Evolutionary conservation across 2,329 filamentous ascomycete species (phyloP).

Genomic region (Aspergillus versicolor): DNA sequence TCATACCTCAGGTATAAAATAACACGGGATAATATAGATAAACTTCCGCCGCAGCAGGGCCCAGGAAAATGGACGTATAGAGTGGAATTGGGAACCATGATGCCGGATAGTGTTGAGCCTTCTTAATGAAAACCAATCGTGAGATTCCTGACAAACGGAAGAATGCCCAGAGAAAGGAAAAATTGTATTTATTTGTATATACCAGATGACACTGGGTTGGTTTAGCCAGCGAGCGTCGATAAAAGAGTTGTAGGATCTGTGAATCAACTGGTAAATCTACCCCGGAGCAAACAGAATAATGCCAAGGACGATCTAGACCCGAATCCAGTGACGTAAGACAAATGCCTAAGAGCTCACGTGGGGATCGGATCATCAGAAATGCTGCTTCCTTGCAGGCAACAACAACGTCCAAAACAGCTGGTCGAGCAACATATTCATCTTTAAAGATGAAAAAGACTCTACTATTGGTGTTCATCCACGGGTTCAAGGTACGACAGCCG

Average conservation of each 20-base stretch:
- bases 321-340: not conserved
- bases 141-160: not conserved
- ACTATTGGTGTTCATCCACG: constrained; percentile 49
- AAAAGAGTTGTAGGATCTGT: not conserved
- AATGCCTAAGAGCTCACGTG: not conserved
- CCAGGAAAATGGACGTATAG: not conserved
- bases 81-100: not conserved
- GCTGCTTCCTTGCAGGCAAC: not conserved
- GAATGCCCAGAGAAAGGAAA: not conserved
- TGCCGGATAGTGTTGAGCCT: not conserved
- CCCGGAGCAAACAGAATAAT: not conserved
- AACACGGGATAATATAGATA: not conserved
- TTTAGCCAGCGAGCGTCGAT: not conserved
- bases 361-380: not conserved
- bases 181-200: not conserved
- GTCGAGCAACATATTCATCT: not conserved
- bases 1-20: not conserved
- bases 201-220: not conserved
- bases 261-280: not conserved
- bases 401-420: not conserved
- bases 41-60: not conserved
- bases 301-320: not conserved
- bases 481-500: constrained; percentile 44
- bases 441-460: constrained; percentile 46
- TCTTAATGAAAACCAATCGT: not conserved